Base-by-base conservation (phyloP, 441 rosid species). In the Manihot esculenta region DNA sequence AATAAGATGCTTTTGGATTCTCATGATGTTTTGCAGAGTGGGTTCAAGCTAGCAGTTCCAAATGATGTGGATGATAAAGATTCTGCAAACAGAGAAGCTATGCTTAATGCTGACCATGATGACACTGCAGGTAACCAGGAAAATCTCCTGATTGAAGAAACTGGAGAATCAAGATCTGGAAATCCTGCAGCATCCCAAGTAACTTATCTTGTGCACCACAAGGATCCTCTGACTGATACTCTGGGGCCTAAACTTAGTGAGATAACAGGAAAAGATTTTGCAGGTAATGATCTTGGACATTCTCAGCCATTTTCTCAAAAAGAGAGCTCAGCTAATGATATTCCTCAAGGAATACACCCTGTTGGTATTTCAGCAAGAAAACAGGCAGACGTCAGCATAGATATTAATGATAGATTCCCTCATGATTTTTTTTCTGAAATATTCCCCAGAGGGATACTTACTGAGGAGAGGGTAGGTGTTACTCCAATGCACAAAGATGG, bases 371-470 rank as follows among this genome's bases (percentile, higher is more conserved):
- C 86, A 50, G 78, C 77, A 71, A 62, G 75, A 14, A 80, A 76
- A 70, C 84, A 74, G 51, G 87, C 84, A 72, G 94, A 89, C 73
- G 87, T 92, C 76, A 80, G 83, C 71, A 86, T 93, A 58, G 94
- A 93, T 81, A 87, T 89, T 69, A 85, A 89, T 70, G 98, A 93
- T 41, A 83, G 93, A 47, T 89, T 89, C 71, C 93, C 97, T 76
- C 86, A 79, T 70, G 95, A 88, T 79, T 79, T 91, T 68, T 88
- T 94, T 76, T 91, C 94, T 56, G 96, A 89, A 64, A 89, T 88
- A 70, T 89, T 90, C 66, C 77, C 86, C 8, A 84, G 82, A 71
- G 95, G 86, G 76, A 71, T 87, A 77, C 80, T 84, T 75, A 78
- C 82, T 26, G 82, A 80, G 70, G 82, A 84, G 18, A 69, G 81